Conservation (phyloP, 1,139 yeast genomes). For the Saccharomyces hybrid region DNA sequence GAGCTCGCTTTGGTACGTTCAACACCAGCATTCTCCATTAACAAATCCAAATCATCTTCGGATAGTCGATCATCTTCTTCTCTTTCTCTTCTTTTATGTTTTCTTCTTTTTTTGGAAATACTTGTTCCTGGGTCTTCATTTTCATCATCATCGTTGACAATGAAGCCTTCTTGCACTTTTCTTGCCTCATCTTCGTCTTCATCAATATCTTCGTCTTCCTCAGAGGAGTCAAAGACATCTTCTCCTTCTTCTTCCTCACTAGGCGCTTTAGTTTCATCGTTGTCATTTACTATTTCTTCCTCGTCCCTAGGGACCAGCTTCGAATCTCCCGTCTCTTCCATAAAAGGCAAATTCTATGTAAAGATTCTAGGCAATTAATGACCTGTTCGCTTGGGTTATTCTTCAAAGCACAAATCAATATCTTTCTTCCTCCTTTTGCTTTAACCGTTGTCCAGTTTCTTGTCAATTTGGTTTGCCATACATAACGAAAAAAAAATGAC, state of each 20-base stretch:
- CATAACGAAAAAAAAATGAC: background rate
- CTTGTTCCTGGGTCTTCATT: constrained; percentile 43
- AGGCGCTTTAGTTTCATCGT: constrained; percentile 24
- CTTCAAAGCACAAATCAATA: background rate
- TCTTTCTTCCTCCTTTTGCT: background rate
- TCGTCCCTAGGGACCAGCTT: constrained; percentile 16
- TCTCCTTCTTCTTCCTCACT: constrained; percentile 41
- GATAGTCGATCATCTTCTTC: constrained; percentile 62
- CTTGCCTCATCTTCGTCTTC: constrained; percentile 70
- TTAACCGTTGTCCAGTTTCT: background rate
- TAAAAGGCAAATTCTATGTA: background rate
- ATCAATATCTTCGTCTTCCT: constrained; percentile 69
- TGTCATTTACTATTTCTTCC: constrained; percentile 31
- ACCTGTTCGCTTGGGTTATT: background rate
- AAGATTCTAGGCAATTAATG: background rate
- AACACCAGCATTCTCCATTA: constrained; percentile 85
- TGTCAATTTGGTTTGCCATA: background rate
- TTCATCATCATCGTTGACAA: constrained; percentile 84
- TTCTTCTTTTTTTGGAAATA: constrained; percentile 38
- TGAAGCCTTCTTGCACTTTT: constrained; percentile 82
- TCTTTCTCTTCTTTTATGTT: constrained; percentile 30
- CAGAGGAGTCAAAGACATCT: constrained; percentile 59
- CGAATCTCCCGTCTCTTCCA: constrained; percentile 1
- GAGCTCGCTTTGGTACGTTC: constrained; percentile 34
- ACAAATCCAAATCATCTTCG: constrained; percentile 88